Base-by-base conservation (phyloP, 2,329 filamentous ascomycete genomes). In the Aspergillus arachidicola region DNA sequence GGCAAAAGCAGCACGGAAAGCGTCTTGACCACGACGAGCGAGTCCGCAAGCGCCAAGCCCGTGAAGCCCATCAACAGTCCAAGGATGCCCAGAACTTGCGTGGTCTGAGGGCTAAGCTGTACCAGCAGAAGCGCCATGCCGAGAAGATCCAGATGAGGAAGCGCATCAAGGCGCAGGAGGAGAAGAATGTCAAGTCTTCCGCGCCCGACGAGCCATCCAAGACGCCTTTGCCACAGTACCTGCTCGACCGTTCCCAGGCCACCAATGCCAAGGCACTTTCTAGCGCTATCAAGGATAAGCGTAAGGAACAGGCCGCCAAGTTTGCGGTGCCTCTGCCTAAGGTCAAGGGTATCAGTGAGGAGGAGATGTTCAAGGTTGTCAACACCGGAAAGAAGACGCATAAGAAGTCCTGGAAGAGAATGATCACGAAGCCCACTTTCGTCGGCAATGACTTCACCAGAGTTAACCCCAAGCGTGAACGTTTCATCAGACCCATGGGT, bases 141-240 rank as follows among this genome's bases (percentile, higher is more conserved):
- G 94, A 99, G 85, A 99, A 99, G 90, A 96, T 97, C 77, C 93
- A 96, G 86, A 94, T 97, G 91, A 91, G 91, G 81, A 96, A 97
- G 86, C 84, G 89, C 75, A 96, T 99, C 86, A 92, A 91, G 82
- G 91, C 92, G 51, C 92, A 97, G 83, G 95, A 99, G 82, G 92
- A 97, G 84, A 90, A 93, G 81, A 96, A 97, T 76, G 89, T 98
- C 84, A 97, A 98, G 83, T 92, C 91, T 19, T 83, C 87, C 36
- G 89, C 90, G 60, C 89, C 91, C 69, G 87, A 90, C 72, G 91
- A 95, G 79, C 91, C 94, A 30, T 88, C 86, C 70, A 76, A 77
- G 73, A 92, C 92, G 57, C 92, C 95, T 62, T 85, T 98, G 72
- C 95, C 95, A 58, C 90, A 93, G 72, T 99, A 98, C 80, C 86